Percentiles rank a stretch among this genome's conserved stretches.
These are phyloP conservation scores for Vitis riparia DNA, from an alignment of 164 flowering plant genomes.

Conservation along the genomic window DNA sequence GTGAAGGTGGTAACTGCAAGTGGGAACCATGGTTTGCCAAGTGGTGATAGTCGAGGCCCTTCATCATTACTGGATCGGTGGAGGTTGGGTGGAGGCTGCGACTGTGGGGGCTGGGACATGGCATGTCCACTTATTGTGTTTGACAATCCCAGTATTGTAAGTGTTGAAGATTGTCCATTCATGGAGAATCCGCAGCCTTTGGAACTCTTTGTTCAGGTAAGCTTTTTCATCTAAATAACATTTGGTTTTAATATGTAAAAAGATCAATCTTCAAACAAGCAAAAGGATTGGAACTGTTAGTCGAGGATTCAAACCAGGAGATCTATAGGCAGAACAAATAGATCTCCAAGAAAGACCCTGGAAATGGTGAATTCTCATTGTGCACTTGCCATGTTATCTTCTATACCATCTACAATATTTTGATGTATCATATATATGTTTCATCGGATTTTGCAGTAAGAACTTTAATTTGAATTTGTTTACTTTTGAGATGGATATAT, in stretches of 20 bases:
- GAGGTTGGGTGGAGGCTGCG: conserved; percentile 94
- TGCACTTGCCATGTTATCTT: too few relatives aligned
- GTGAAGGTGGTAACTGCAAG: conserved; percentile 70
- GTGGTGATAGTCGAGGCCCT: conserved; percentile 47
- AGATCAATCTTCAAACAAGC: neutral
- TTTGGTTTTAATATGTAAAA: neutral
- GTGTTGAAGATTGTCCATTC: conserved; percentile 27
- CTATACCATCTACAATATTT: too few relatives aligned
- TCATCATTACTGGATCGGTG: conserved; percentile 79
- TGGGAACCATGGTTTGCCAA: conserved; percentile 81
- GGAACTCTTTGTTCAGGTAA: conserved; percentile 78
- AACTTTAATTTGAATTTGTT: too few relatives aligned
- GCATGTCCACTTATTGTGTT: conserved; percentile 73
- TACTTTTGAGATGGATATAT: too few relatives aligned
- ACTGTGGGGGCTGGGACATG: conserved; percentile 99
- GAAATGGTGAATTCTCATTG: too few relatives aligned
- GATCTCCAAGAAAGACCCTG: too few relatives aligned
- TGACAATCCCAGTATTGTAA: conserved; percentile 27
- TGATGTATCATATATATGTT: too few relatives aligned
- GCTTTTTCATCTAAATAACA: neutral
- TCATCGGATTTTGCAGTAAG: too few relatives aligned
- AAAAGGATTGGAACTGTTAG: too few relatives aligned
- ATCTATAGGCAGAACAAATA: too few relatives aligned
- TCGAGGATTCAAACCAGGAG: too few relatives aligned
- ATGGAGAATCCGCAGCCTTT: conserved; percentile 33